phyloP scores from a whole-genome alignment of 1,284 basidiomycete species.

The Moesziomyces antarcticus region DNA sequence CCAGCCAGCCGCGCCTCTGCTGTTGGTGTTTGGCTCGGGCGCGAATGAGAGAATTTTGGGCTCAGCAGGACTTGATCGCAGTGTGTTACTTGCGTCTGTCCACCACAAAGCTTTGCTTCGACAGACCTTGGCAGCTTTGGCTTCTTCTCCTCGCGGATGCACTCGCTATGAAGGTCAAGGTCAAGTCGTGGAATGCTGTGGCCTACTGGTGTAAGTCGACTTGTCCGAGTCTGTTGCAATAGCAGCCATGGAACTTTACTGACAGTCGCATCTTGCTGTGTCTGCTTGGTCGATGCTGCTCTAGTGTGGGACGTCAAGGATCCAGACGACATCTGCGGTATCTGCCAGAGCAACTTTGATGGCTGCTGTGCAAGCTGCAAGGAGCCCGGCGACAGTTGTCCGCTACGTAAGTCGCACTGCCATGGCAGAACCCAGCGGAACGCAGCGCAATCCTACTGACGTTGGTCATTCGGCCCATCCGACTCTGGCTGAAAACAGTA shows the following conservation, averaged over 20 bases:
- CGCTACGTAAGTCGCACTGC: slow-evolving; percentile 45
- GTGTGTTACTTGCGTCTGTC: too few relatives aligned
- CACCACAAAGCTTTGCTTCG: too few relatives aligned
- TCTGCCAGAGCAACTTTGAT: slow-evolving; percentile 67
- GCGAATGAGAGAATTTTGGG: too few relatives aligned
- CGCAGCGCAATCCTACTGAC: neutral
- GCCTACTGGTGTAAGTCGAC: slow-evolving; percentile 64
- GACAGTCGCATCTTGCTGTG: neutral
- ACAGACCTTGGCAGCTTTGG: too few relatives aligned
- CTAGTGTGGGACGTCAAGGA: slow-evolving; percentile 66
- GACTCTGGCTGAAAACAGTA: slow-evolving; percentile 36
- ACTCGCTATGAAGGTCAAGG: slow-evolving; percentile 63
- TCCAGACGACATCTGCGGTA: slow-evolving; percentile 67
- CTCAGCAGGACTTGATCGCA: too few relatives aligned
- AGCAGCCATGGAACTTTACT: neutral
- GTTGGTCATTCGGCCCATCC: neutral
- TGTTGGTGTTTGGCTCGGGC: too few relatives aligned
- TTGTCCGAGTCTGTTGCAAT: too few relatives aligned
- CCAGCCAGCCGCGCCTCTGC: too few relatives aligned
- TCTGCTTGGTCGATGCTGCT: slow-evolving; percentile 72
- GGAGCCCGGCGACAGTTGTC: slow-evolving; percentile 64
- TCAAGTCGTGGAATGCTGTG: slow-evolving; percentile 63
- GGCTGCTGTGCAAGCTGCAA: slow-evolving; percentile 65
- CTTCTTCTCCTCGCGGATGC: neutral
- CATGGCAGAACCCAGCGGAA: too few relatives aligned